Conservation (phyloP, 2,329 filamentous ascomycete species). For the Cordyceps javanica region DNA sequence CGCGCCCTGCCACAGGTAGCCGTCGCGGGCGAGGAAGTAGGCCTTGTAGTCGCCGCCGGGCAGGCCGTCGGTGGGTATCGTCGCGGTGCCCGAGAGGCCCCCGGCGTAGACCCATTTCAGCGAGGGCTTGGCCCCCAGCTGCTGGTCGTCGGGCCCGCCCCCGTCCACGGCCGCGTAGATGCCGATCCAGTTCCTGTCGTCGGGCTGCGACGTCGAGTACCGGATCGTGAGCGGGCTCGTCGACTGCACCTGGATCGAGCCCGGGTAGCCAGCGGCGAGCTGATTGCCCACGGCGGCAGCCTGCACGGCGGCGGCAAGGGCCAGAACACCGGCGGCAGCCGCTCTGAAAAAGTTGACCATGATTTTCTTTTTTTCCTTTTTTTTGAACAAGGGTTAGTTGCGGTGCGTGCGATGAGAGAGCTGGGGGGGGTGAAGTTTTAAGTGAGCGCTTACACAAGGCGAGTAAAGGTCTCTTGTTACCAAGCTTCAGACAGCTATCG, state of each 20-base stretch:
- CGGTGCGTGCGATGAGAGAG: neutral
- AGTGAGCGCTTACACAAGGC: neutral
- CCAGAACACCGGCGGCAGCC: neutral
- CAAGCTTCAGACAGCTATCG: too few species aligned
- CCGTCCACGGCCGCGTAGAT: conserved; percentile 5
- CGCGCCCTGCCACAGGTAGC: conserved; percentile 5
- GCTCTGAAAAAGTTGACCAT: conserved; percentile 10
- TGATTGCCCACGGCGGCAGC: conserved; percentile 7
- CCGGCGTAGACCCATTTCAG: conserved; percentile 6
- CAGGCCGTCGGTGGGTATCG: conserved; percentile 4
- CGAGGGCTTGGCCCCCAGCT: neutral
- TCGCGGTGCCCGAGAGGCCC: neutral
- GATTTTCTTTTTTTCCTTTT: too few species aligned
- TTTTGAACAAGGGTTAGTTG: too few species aligned
- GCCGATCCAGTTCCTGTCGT: conserved; percentile 12
- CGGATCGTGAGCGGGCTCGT: conserved; percentile 8
- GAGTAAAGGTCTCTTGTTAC: too few species aligned
- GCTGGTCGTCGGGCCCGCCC: conserved; percentile 10
- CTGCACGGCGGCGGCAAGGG: neutral
- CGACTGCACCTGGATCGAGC: neutral
- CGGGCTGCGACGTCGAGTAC: conserved; percentile 10
- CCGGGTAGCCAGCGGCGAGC: neutral
- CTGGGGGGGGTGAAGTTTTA: too few species aligned
- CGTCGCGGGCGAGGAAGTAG: conserved; percentile 7
- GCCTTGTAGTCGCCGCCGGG: conserved; percentile 9